phyloP scores from a whole-genome alignment of 2,329 filamentous ascomycete species.

The Exophiala bonariae region DNA sequence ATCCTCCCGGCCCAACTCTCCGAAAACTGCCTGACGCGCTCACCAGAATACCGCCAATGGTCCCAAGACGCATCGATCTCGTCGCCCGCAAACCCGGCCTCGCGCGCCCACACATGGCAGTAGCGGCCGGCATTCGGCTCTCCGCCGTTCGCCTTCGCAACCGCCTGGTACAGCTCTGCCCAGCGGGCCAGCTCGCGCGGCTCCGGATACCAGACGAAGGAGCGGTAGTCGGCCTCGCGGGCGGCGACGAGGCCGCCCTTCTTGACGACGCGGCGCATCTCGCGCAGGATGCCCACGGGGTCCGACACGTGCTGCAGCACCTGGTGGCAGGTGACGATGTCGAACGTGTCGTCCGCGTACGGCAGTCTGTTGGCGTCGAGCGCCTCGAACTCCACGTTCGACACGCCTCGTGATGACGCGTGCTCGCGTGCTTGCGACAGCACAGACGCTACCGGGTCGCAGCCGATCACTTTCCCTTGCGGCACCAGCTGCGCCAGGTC shows the following conservation, averaged over 20 bases:
- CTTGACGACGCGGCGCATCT: slow-evolving; percentile 57
- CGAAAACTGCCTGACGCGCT: slow-evolving; percentile 22
- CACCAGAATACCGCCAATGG: slow-evolving; percentile 24
- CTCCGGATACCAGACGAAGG: slow-evolving; percentile 33
- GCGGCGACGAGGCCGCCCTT: slow-evolving; percentile 53
- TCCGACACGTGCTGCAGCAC: slow-evolving; percentile 58
- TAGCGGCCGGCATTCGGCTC: slow-evolving; percentile 33
- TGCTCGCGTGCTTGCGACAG: slow-evolving; percentile 34
- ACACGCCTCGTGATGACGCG: slow-evolving; percentile 32
- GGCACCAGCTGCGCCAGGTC: slow-evolving; percentile 41
- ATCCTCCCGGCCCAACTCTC: slow-evolving; percentile 25
- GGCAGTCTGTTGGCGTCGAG: slow-evolving; percentile 44
- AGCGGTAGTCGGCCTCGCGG: slow-evolving; percentile 38
- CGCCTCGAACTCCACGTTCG: slow-evolving; percentile 36
- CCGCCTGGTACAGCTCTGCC: slow-evolving; percentile 29
- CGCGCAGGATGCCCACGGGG: slow-evolving; percentile 50
- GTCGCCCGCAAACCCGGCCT: slow-evolving; percentile 27
- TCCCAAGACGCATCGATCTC: slow-evolving; percentile 25
- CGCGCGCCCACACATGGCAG: slow-evolving; percentile 29
- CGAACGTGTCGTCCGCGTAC: slow-evolving; percentile 52
- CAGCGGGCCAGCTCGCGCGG: slow-evolving; percentile 29
- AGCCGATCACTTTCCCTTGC: slow-evolving; percentile 39
- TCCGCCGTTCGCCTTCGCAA: slow-evolving; percentile 32
- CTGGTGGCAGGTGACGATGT: slow-evolving; percentile 61
- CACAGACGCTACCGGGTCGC: slow-evolving; percentile 33